phyloP scores from a whole-genome alignment of 495 filamentous ascomycete genomes.

The Wilcoxina mikolae region DNA sequence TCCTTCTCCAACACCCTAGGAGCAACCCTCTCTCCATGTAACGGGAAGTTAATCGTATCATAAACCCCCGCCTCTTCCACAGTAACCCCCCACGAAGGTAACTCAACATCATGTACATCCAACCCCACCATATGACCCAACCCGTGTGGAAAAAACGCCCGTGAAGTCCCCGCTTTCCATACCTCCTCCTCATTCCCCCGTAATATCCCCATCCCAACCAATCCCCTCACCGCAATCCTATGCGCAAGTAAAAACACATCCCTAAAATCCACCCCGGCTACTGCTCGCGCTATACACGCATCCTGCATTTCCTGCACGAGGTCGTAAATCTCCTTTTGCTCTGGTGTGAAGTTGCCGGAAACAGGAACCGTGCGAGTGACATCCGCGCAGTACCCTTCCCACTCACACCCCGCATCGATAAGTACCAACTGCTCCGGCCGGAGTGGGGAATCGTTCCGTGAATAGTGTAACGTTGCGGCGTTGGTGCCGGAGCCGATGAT shows the following conservation, averaged over 20 bases:
- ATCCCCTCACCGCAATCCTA: slow-evolving; percentile 51
- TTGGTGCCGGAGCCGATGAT: slow-evolving; percentile 71
- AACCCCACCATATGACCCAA: slow-evolving; percentile 79
- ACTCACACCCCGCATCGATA: slow-evolving; percentile 77
- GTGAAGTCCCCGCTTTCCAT: slow-evolving; percentile 47
- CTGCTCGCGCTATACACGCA: slow-evolving; percentile 52
- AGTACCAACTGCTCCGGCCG: slow-evolving; percentile 53
- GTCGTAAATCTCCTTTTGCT: slow-evolving; percentile 54
- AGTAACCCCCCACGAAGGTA: slow-evolving; percentile 10
- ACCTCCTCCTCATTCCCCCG: slow-evolving; percentile 49
- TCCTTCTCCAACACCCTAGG: slow-evolving; percentile 42
- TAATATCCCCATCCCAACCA: slow-evolving; percentile 55
- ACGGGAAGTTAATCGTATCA: neutral
- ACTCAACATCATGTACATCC: slow-evolving; percentile 72
- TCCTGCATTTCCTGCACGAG: slow-evolving; percentile 73
- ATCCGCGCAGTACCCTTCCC: slow-evolving; percentile 75
- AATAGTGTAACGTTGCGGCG: slow-evolving; percentile 74
- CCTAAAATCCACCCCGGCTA: slow-evolving; percentile 49
- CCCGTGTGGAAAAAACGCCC: slow-evolving; percentile 84
- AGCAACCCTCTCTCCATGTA: neutral
- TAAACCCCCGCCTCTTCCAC: neutral
- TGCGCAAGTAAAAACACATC: slow-evolving; percentile 58
- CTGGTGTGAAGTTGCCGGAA: slow-evolving; percentile 45
- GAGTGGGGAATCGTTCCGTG: slow-evolving; percentile 57
- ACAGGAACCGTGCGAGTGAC: slow-evolving; percentile 80